Conservation (phyloP, 495 filamentous ascomycete genomes). For the Podospora appendiculata region DNA sequence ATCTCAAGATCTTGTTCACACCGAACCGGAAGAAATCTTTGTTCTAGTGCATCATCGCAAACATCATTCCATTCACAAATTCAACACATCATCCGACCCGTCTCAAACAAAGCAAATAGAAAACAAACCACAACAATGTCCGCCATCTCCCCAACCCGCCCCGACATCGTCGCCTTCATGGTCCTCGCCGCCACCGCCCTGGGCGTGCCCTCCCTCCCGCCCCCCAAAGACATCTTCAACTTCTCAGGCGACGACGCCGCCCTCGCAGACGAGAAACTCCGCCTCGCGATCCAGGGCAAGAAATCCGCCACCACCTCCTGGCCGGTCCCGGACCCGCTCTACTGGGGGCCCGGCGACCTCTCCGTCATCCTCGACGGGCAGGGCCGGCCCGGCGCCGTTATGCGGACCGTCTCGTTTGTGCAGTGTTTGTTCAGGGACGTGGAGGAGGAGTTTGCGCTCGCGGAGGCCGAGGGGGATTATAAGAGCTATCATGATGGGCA, state of each 20-base stretch:
- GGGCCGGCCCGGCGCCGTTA: conserved; percentile 18
- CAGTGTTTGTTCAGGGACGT: conserved; percentile 24
- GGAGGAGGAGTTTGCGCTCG: conserved; percentile 23
- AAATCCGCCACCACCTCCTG: conserved; percentile 28
- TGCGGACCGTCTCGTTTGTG: conserved; percentile 19
- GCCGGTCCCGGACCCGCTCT: conserved; percentile 20
- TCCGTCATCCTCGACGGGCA: conserved; percentile 24
- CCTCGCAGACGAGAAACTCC: conserved; percentile 10
- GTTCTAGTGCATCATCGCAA: no score
- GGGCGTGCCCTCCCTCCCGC: conserved; percentile 5
- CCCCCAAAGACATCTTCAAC: conserved; percentile 25
- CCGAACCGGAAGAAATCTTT: no score
- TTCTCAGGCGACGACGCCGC: conserved; percentile 13
- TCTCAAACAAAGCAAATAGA: no score
- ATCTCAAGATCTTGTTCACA: no score
- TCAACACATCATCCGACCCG: no score
- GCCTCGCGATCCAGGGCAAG: conserved; percentile 16
- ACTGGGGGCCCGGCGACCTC: conserved; percentile 24
- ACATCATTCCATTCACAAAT: no score
- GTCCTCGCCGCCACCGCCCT: conserved; percentile 14
- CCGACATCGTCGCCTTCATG: conserved; percentile 24
- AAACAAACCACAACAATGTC: conserved; percentile 35
- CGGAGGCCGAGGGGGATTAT: conserved; percentile 25
- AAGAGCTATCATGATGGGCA: conserved; percentile 20
- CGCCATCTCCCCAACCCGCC: conserved; percentile 29